Evolutionary conservation across 2,329 filamentous ascomycete genomes (phyloP).

Genomic region (Cryphonectria japonica): DNA sequence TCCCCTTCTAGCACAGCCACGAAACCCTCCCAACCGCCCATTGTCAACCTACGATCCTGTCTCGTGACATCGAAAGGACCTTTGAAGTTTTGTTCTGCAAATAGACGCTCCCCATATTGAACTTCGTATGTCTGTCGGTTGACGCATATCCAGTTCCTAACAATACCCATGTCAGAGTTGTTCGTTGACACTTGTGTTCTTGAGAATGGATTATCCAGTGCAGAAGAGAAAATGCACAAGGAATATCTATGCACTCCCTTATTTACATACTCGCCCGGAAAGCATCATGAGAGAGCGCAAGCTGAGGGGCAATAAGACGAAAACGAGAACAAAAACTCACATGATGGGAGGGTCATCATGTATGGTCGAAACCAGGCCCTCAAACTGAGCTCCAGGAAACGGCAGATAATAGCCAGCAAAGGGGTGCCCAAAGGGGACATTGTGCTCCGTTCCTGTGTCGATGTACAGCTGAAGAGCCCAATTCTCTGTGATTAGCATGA

Average conservation of each 20-base stretch:
- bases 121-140: conserved; percentile 50
- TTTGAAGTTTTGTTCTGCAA: conserved; percentile 48
- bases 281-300: background rate
- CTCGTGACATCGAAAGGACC: conserved; percentile 57
- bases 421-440: conserved; percentile 47
- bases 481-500: background rate
- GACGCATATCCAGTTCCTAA: conserved; percentile 52
- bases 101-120: conserved; percentile 49
- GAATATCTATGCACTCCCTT: background rate
- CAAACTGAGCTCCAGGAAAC: conserved; percentile 55
- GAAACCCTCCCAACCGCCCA: conserved; percentile 56
- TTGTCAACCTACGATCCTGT: conserved; percentile 54
- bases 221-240: no score
- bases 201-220: background rate
- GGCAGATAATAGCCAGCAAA: conserved; percentile 62
- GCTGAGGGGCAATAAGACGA: background rate
- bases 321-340: conserved; percentile 10
- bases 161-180: background rate
- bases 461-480: conserved; percentile 47
- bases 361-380: conserved; percentile 53
- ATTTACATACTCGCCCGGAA: background rate
- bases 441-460: conserved; percentile 43
- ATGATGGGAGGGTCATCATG: conserved; percentile 53
- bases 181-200: background rate
- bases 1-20: conserved; percentile 50